Percentiles rank a stretch among this genome's conserved stretches.
Evolutionary conservation across 768 basidiomycete species (phyloP).

Genomic region (Termitomyces sp.): DNA sequence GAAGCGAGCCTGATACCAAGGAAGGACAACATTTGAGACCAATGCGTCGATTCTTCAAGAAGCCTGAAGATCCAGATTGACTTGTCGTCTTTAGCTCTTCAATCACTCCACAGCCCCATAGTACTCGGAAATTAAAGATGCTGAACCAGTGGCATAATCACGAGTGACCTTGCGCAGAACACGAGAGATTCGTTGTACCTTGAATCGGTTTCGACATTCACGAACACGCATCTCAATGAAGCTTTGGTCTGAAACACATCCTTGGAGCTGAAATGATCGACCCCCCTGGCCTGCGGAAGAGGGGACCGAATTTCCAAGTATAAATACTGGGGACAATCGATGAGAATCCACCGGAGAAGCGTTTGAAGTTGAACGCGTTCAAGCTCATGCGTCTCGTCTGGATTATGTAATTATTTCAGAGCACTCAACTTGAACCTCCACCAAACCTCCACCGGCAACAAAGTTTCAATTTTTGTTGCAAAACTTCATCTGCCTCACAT

Average conservation of each 20-base stretch:
- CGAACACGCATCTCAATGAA: neutral
- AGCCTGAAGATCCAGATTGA: neutral
- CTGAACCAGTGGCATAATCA: slow-evolving; percentile 9
- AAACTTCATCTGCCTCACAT: too few species aligned
- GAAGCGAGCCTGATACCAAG: neutral
- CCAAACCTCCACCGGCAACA: too few species aligned
- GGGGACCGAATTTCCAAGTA: neutral
- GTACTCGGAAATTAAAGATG: slow-evolving; percentile 14
- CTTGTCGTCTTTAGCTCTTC: neutral
- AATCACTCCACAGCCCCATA: neutral
- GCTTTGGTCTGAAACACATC: slow-evolving; percentile 9
- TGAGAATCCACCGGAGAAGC: too few species aligned
- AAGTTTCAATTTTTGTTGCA: too few species aligned
- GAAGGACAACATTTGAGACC: neutral
- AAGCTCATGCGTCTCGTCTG: too few species aligned
- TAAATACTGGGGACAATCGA: neutral
- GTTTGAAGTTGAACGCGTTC: too few species aligned
- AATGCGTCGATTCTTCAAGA: neutral
- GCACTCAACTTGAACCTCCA: too few species aligned
- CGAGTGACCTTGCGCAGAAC: slow-evolving; percentile 10
- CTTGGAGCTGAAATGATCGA: too few species aligned
- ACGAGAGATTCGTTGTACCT: slow-evolving; percentile 12
- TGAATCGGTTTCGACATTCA: neutral
- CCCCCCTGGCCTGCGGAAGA: neutral
- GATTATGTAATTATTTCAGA: neutral